phyloP scores from a whole-genome alignment of 2,329 filamentous ascomycete species.

The Clarireedia sp. region DNA sequence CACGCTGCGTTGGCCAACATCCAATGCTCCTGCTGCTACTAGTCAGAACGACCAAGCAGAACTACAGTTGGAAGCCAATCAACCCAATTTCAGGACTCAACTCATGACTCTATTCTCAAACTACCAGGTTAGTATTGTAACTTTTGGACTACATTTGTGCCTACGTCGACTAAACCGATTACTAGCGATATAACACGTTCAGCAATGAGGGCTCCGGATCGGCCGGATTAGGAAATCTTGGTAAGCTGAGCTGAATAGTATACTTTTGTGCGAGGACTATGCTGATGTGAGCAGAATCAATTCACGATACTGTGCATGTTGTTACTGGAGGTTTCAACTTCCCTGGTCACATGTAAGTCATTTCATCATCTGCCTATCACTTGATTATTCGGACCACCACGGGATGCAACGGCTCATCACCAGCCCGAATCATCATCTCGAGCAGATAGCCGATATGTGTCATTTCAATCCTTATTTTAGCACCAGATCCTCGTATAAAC shows the following conservation, averaged over 20 bases:
- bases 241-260: not conserved
- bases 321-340: not conserved
- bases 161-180: not conserved
- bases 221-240: conserved; percentile 3
- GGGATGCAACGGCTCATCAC: no score
- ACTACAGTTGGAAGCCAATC: conserved; percentile 3
- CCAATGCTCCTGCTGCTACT: not conserved
- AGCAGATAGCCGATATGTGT: not conserved
- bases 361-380: not conserved
- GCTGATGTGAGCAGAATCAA: conserved; percentile 5
- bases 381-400: not conserved
- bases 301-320: conserved; percentile 6
- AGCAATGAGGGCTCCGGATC: conserved; percentile 6
- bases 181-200: conserved; percentile 5
- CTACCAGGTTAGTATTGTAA: conserved; percentile 1
- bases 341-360: conserved; percentile 8
- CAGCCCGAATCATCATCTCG: no score
- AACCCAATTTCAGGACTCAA: conserved; percentile 5
- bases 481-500: no score
- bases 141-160: not conserved
- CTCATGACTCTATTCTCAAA: conserved; percentile 9
- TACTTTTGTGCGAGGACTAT: not conserved
- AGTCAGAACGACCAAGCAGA: conserved; percentile 5
- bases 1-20: conserved; percentile 7
- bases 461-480: not conserved